Base-by-base conservation (phyloP, 345 rosid species). In the Aurinia saxatilis region DNA sequence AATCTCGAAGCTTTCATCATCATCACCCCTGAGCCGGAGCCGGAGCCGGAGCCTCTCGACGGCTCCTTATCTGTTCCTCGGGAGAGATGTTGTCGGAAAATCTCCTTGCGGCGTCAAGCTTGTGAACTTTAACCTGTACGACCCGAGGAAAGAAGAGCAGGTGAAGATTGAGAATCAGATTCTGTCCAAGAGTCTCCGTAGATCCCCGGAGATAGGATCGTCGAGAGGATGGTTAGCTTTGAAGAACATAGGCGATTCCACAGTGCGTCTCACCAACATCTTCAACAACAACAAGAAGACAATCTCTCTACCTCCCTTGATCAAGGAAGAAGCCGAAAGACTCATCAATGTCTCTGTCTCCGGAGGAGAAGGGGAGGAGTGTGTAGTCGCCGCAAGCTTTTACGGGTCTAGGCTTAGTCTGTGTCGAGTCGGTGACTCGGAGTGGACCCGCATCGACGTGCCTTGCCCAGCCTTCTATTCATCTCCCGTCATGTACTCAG, bases 381-480 rank as follows among this genome's bases (percentile, higher is more conserved):
- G 34, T 9, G 53, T 60, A 0, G 53, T 34, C 18, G 38, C 64
- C n/a, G 41, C 13, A 11, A 44, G 8, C 21, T 45, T 35, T 45
- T 21, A 31, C 19, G 42, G 53, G 42, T 60, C 65, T 2, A 21
- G 53, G 16, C 39, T 57, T 4, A 57, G 63, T 41, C 16, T 57
- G 4, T 57, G 63, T 57, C 11, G 50, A 27, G 4, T 8, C 7
- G 63, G 42, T 21, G 65, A 34, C 23, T 33, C 34, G 13, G 53
- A 46, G 54, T 60, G 54, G 65, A 60, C 65, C 33, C 51, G 51
- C 31, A 12, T 47, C 5, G 51, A 47, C 51, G 51, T 47, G 15
- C 31, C 51, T 47, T 47, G 51, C 5, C 52, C 52, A 48, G 23
- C 52, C 12, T 48, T 48, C 14, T 10, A 11, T 5, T 48, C 52